Base-by-base conservation (phyloP, 257 asterid species). In the Solanum appendiculatum region DNA sequence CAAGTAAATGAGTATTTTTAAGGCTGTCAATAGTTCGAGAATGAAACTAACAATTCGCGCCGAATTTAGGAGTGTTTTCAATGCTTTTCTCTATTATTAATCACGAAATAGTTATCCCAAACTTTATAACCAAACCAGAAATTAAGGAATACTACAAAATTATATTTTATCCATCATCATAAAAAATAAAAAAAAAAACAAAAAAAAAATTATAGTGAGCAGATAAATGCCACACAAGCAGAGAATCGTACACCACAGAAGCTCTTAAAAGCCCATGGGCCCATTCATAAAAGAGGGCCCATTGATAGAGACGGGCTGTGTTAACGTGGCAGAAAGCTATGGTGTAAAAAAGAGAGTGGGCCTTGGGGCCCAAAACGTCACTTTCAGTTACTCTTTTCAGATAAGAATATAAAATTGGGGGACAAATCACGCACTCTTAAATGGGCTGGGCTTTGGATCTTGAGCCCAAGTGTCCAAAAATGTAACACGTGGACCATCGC, bases 271-370 rank as follows among this genome's bases (percentile, higher is more conserved):
- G 29, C 85, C 89, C 86, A 46, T 77, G 87, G 94, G 90, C 89
- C 95, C 89, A 51, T 33, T 10, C 39, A 51, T 6, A 51, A 48
- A 5, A 51, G 23, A 5, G 25, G 92, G 88, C 84, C 93, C 88
- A 29, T 5, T 12, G 90, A 82, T 82, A 72, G 86, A 34, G 87
- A 86, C 36, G n/a, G 82, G 87, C 88, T 68, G 78, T 33, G 91
- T 90, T 64, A 80, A 93, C 96, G 97, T 94, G 94, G 91, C 93
- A 44, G 29, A 80, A 54, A 25, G 16, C 48, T 63, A 85, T 85
- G 94, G 94, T 89, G 87, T 64, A 14, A n/a, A 80, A 54, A 88
- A 51, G 18, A 72, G 3, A 51, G 87, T 74, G 9, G 14, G 66
- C 6, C 1, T 86, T 82, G 1, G 87, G 86, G 84, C 87, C 88